phyloP scores from a whole-genome alignment of 2,329 filamentous ascomycete species.

The Xylaria sp. region DNA sequence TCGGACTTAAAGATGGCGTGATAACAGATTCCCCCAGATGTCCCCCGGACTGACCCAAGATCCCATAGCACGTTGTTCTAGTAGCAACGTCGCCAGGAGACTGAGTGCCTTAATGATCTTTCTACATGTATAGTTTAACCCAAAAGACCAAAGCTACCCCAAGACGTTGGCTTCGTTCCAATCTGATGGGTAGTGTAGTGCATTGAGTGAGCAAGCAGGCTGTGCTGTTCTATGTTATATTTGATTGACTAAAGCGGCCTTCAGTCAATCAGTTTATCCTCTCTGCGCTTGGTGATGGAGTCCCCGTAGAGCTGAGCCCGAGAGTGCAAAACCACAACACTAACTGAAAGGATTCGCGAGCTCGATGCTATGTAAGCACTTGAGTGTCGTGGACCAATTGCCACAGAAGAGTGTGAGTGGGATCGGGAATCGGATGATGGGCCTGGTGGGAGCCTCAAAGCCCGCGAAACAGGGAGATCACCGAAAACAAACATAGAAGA shows the following conservation, averaged over 20 bases:
- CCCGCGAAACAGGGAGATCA: neutral
- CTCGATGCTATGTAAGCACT: neutral
- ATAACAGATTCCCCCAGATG: neutral
- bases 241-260: too few relatives aligned
- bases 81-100: too few relatives aligned
- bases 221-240: too few relatives aligned
- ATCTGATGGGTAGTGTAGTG: too few relatives aligned
- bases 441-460: neutral
- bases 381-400: neutral
- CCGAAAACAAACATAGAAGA: constrained; percentile 5
- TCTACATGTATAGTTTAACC: neutral
- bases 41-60: too few relatives aligned
- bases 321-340: neutral
- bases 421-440: neutral
- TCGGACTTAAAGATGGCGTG: neutral
- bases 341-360: neutral
- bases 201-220: neutral
- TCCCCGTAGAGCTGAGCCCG: neutral
- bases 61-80: neutral
- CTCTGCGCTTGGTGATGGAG: neutral
- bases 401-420: neutral
- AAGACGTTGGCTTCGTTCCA: neutral
- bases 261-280: too few relatives aligned
- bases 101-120: too few relatives aligned
- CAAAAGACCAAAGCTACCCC: neutral